phyloP scores from a whole-genome alignment of 2,329 filamentous ascomycete species.

The Emmonsiellopsis sp. region DNA sequence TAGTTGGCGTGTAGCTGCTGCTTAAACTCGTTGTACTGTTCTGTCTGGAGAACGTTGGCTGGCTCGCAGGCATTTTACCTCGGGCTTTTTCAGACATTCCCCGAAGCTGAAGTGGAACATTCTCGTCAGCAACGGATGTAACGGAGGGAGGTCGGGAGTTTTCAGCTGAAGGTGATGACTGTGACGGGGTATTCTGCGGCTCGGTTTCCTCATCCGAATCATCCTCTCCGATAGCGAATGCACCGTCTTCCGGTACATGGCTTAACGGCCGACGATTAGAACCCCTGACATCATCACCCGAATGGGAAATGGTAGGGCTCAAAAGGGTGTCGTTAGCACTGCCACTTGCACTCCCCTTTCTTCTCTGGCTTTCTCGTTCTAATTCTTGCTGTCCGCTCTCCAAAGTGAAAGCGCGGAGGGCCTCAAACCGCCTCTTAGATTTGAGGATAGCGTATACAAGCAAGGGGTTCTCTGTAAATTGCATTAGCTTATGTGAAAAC shows the following conservation, averaged over 20 bases:
- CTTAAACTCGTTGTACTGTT: conserved; percentile 78
- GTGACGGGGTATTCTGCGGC: conserved; percentile 51
- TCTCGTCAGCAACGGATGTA: conserved; percentile 61
- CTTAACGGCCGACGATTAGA: conserved; percentile 48
- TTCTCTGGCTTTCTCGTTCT: conserved; percentile 62
- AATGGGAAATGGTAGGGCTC: conserved; percentile 27
- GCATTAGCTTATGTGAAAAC: conserved; percentile 13
- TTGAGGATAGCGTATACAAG: conserved; percentile 71
- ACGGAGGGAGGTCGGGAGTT: conserved; percentile 58
- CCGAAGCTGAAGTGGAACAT: conserved; percentile 69
- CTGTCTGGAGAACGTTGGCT: conserved; percentile 75
- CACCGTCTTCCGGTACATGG: conserved; percentile 63
- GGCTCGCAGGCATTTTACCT: conserved; percentile 84
- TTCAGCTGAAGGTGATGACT: conserved; percentile 46
- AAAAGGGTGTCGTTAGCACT: conserved; percentile 25
- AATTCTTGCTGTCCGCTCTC: conserved; percentile 90
- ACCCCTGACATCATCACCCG: conserved; percentile 30
- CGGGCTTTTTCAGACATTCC: conserved; percentile 97
- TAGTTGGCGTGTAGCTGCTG: conserved; percentile 48
- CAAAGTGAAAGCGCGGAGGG: conserved; percentile 75
- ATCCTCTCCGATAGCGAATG: conserved; percentile 80
- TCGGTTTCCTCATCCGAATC: conserved; percentile 57
- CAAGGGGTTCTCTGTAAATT: conserved; percentile 59
- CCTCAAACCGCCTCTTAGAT: conserved; percentile 74
- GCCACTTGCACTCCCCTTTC: conserved; percentile 48